Evolutionary conservation across 371 early-diverging fungal species (phyloP), one percentile per base, ranked within the genome.

Genomic region (Mucor lusitanicus): DNA sequence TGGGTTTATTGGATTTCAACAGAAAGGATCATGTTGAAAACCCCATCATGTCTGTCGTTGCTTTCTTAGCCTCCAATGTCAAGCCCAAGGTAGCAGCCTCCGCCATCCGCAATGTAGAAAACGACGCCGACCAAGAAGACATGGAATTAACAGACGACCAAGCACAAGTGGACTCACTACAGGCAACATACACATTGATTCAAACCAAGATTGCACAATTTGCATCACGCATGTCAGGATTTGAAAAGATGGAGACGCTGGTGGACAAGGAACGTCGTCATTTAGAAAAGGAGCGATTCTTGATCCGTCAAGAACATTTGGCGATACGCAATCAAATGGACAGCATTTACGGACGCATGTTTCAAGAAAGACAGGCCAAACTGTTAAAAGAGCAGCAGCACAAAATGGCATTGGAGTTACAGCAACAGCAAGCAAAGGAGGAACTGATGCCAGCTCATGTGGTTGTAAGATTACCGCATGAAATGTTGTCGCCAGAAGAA

Each of bases 31-130:
- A 54, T 82, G 91, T 92, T 0, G 94, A 96, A 33, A 99, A 99
- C 72, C 99, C 99, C 0, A 92, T 98, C 30, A 91, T 98, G 92
- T 91, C 95, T 4, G 90, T 98, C 0, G 94, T 98, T 0, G 95
- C 98, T 0, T 98, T 98, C 70, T 77, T 99, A 67, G 96, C 97
- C 3, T 87, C 94, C n/a, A 88, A 92, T 15, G 98, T 99, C n/a
- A 89, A 91, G 70, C 97, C 99, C 0, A 85, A 91, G 21, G 95
- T 99, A 0, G 99, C 97, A 0, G 87, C 90, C 1, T 95, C 94
- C 0, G 94, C 96, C 6, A 27, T 67, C 2, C 15, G 11, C 8
- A 33, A 63, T 23, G 30, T 44, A 9, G 35, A 54, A 6, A 30
- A 63, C 2, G 59, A 62, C 9, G 63, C 53, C 27, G 37, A 21